Evolutionary conservation across 1,284 basidiomycete species (phyloP), one percentile per base, ranked within the genome.

Genomic region (Microbotryum intermedium): DNA sequence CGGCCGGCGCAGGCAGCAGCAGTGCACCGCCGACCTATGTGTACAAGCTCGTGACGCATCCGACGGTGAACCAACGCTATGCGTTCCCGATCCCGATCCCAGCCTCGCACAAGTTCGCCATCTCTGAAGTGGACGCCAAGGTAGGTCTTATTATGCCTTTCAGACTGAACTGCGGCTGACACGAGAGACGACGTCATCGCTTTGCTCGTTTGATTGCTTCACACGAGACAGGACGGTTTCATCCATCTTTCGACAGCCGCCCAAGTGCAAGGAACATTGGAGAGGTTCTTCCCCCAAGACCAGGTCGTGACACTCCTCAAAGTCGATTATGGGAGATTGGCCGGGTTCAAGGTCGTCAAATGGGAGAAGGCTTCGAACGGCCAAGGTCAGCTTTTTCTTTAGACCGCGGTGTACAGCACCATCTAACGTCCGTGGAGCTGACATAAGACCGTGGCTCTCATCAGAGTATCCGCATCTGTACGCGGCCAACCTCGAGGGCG

Each of bases 231-330:
- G 67, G 64, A 56, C 68, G 81, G 82, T 21, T 84, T 83, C 74
- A 79, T 85, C 52, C 84, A 85, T 72, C 76, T 85, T 39, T 84
- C 83, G 7, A 81, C 80, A 16, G 78, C 81, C 2, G 48, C 68
- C n/a, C 83, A 85, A 71, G 73, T 83, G 11, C 77, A 79, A 1
- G 75, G 75, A 47, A 84, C 83, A 10, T 72, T 84, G 23, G 75
- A 78, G 46, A 74, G 74, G 45, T 85, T 83, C 76, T 86, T 84
- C 72, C 69, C 77, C 16, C 21, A 57, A 11, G 56, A 54, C 28
- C 64, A 72, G 7, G 64, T 68, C 25, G 77, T 85, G 51, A 78
- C 78, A 62, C 69, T 84, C 16, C 72, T 84, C 44, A 77, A 78
- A n/a, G 67, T 83, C 21, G 66, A 73, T 28, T 79, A 77, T 62